These are phyloP conservation scores for Phytophthora hibernalis DNA, from an alignment of 352 stramenopile species.

Conservation along the genomic window DNA sequence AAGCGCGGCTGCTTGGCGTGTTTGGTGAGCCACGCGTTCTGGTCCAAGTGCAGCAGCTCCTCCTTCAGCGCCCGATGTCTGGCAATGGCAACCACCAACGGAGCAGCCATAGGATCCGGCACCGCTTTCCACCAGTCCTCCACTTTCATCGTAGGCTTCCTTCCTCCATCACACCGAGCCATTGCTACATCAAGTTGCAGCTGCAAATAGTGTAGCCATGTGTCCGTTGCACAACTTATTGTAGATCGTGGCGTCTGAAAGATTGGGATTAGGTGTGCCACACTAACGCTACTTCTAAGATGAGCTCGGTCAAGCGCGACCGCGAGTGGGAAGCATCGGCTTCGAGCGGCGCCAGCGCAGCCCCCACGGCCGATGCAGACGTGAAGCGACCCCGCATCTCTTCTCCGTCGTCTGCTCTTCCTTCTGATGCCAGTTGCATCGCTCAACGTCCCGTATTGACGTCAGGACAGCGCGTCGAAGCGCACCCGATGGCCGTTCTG, in stretches of 20 bases:
- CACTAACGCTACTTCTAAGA: too few relatives aligned
- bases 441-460: constrained; percentile 11
- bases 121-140: constrained; percentile 40
- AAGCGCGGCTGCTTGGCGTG: constrained; percentile 66
- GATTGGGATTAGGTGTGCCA: too few relatives aligned
- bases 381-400: constrained; percentile 31
- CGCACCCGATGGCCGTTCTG: constrained; percentile 41
- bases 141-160: constrained; percentile 3
- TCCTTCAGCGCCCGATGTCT: constrained; percentile 49
- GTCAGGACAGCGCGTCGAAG: constrained; percentile 8
- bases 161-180: background rate
- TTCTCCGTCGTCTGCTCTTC: constrained; percentile 11
- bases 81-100: constrained; percentile 22
- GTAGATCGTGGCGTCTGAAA: too few relatives aligned
- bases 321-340: constrained; percentile 28
- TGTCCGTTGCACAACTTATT: constrained; percentile 2
- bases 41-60: constrained; percentile 63
- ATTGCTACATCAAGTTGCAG: constrained; percentile 2
- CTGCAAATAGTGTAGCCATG: constrained; percentile 24
- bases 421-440: constrained; percentile 7
- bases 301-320: constrained; percentile 36
- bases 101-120: constrained; percentile 23
- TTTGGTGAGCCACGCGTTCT: constrained; percentile 76
- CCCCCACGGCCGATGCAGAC: constrained; percentile 5
- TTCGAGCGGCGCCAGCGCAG: constrained; percentile 15